These are phyloP conservation scores for Cudoniella acicularis DNA, from an alignment of 495 filamentous ascomycete genomes.

Conservation along the genomic window DNA sequence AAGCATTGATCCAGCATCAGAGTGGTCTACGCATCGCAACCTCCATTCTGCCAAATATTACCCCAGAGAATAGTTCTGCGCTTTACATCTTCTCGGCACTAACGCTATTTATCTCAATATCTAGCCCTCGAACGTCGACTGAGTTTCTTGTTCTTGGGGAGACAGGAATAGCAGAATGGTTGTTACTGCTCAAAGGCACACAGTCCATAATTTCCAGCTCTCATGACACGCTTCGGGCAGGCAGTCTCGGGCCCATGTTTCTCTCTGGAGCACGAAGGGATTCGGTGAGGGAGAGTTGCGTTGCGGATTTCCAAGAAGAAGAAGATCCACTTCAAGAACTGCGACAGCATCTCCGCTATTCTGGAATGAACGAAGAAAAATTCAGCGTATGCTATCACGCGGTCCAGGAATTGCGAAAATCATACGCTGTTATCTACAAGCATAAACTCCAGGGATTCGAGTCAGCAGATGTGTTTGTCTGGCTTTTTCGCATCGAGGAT, in stretches of 20 bases:
- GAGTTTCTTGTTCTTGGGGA: conserved; percentile 37
- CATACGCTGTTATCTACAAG: background rate
- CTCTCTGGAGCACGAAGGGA: conserved; percentile 22
- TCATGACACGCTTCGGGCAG: conserved; percentile 18
- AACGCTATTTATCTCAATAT: conserved; percentile 45
- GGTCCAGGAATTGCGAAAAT: conserved; percentile 1
- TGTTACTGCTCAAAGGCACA: conserved; percentile 34
- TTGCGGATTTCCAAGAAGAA: background rate
- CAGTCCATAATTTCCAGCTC: conserved; percentile 32
- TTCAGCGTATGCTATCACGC: background rate
- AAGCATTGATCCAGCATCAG: conserved; percentile 47
- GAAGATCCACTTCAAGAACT: conserved; percentile 18
- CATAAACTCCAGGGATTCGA: conserved; percentile 13
- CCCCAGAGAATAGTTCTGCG: conserved; percentile 43
- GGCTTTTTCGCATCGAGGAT: conserved; percentile 33
- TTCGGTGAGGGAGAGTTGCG: background rate
- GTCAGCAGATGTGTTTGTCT: conserved; percentile 34
- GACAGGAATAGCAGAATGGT: conserved; percentile 37
- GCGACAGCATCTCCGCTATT: conserved; percentile 14
- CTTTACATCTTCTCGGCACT: conserved; percentile 50
- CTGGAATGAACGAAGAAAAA: conserved; percentile 7
- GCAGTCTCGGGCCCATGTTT: conserved; percentile 32
- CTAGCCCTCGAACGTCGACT: conserved; percentile 37
- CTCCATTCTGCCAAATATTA: conserved; percentile 41
- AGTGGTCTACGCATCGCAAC: conserved; percentile 44